A percentile compares a stretch with the other conserved stretches of the same genome.
Evolutionary conservation across 192 early-diverging fungal genomes (phyloP).

Genomic region (Coemansia sp.): DNA sequence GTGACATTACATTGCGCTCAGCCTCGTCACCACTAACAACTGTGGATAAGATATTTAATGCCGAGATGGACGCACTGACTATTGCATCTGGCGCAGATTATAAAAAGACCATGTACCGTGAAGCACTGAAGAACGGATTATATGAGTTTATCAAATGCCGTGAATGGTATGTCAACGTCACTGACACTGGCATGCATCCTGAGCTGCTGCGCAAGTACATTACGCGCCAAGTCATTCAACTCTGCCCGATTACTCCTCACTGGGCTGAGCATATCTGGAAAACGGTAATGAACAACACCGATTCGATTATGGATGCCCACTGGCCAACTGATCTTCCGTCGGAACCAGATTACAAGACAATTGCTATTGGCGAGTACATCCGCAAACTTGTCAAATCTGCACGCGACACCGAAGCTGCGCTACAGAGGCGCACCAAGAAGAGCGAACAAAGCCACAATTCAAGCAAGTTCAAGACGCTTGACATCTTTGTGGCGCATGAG

Average conservation of each 20-base stretch:
- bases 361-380: slow-evolving; percentile 79
- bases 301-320: slow-evolving; percentile 67
- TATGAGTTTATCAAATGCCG: slow-evolving; percentile 86
- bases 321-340: slow-evolving; percentile 62
- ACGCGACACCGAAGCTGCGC: slow-evolving; percentile 71
- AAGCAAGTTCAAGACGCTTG: slow-evolving; percentile 66
- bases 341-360: slow-evolving; percentile 66
- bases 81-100: slow-evolving; percentile 71
- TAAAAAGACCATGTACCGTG: slow-evolving; percentile 80
- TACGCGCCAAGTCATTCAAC: slow-evolving; percentile 77
- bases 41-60: slow-evolving; percentile 83
- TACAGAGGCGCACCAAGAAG: slow-evolving; percentile 69
- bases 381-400: slow-evolving; percentile 70
- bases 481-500: slow-evolving; percentile 73
- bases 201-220: slow-evolving; percentile 83
- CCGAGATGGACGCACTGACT: slow-evolving; percentile 80
- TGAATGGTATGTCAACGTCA: slow-evolving; percentile 85
- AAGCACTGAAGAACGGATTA: slow-evolving; percentile 87
- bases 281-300: slow-evolving; percentile 71
- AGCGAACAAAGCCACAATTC: slow-evolving; percentile 67
- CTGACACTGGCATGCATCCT: slow-evolving; percentile 77
- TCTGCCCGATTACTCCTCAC: slow-evolving; percentile 90
- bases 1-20: slow-evolving; percentile 51
- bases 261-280: slow-evolving; percentile 93
- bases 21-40: slow-evolving; percentile 63